Conservation (phyloP, 2,329 filamentous ascomycete genomes). For the Cercospora canescens region DNA sequence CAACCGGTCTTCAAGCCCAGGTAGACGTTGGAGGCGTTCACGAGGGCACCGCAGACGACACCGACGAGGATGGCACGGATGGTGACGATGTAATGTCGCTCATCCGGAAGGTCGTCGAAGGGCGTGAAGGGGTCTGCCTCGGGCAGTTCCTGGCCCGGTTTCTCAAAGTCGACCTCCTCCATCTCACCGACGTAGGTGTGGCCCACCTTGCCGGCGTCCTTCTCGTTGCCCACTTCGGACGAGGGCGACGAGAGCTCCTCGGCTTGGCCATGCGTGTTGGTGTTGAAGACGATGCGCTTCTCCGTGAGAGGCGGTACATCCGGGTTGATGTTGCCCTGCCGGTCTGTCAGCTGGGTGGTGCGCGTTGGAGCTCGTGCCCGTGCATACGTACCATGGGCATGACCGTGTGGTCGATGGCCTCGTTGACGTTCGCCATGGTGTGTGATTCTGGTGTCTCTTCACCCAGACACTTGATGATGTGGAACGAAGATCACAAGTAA, state of each 20-base stretch:
- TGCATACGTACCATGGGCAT: slow-evolving; percentile 31
- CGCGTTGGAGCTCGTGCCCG: background rate
- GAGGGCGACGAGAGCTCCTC: slow-evolving; percentile 4
- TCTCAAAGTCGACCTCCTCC: slow-evolving; percentile 31
- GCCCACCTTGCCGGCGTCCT: slow-evolving; percentile 32
- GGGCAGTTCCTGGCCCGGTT: slow-evolving; percentile 31
- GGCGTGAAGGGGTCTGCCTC: slow-evolving; percentile 43
- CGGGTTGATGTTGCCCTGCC: slow-evolving; percentile 30
- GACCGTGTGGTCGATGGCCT: slow-evolving; percentile 36
- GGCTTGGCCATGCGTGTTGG: slow-evolving; percentile 20
- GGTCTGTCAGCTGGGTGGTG: background rate
- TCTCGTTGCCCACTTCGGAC: slow-evolving; percentile 15
- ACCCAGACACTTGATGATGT: slow-evolving; percentile 9
- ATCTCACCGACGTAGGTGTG: slow-evolving; percentile 30
- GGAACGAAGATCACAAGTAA: background rate
- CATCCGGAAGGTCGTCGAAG: slow-evolving; percentile 45
- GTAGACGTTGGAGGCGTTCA: slow-evolving; percentile 64
- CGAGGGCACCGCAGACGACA: slow-evolving; percentile 57
- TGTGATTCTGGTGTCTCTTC: slow-evolving; percentile 11
- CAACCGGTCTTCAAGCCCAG: slow-evolving; percentile 54
- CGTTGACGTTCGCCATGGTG: slow-evolving; percentile 32
- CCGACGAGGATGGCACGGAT: slow-evolving; percentile 58
- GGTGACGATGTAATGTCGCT: slow-evolving; percentile 55
- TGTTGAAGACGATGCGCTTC: slow-evolving; percentile 40
- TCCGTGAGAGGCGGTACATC: slow-evolving; percentile 36